These are phyloP conservation scores for Schizothecium vesticola DNA, from an alignment of 495 filamentous ascomycete genomes.

Conservation along the genomic window DNA sequence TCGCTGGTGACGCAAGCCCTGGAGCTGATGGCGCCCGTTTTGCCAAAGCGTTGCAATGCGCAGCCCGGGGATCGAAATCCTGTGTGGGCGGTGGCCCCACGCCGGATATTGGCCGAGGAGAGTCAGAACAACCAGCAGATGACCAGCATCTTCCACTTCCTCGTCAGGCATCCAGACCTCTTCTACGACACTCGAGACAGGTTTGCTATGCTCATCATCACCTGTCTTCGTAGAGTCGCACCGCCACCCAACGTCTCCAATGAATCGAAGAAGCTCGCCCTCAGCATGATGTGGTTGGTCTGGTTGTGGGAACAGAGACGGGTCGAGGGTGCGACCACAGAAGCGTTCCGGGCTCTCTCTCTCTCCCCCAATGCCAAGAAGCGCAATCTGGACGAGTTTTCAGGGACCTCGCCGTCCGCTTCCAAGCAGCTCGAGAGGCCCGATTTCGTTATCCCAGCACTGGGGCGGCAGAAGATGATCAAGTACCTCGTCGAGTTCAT, in stretches of 20 bases:
- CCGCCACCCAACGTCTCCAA: slow-evolving; percentile 78
- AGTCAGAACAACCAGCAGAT: slow-evolving; percentile 95
- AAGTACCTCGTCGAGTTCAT: slow-evolving; percentile 95
- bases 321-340: slow-evolving; percentile 48
- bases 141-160: slow-evolving; percentile 93
- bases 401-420: slow-evolving; percentile 44
- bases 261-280: slow-evolving; percentile 85
- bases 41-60: slow-evolving; percentile 65
- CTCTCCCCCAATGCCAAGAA: slow-evolving; percentile 73
- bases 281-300: slow-evolving; percentile 84
- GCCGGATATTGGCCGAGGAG: slow-evolving; percentile 89
- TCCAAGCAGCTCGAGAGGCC: slow-evolving; percentile 48
- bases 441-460: slow-evolving; percentile 63
- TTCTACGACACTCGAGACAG: slow-evolving; percentile 94
- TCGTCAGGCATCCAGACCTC: slow-evolving; percentile 84
- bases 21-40: slow-evolving; percentile 86
- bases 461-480: slow-evolving; percentile 68
- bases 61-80: slow-evolving; percentile 44
- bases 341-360: slow-evolving; percentile 43
- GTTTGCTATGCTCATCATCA: slow-evolving; percentile 82
- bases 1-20: slow-evolving; percentile 89
- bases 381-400: slow-evolving; percentile 60
- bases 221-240: slow-evolving; percentile 82
- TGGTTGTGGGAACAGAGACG: slow-evolving; percentile 89
- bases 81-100: slow-evolving; percentile 85